Evolutionary conservation across 2,329 filamentous ascomycete species (phyloP).

Genomic region (Pestalotiopsis sp.): DNA sequence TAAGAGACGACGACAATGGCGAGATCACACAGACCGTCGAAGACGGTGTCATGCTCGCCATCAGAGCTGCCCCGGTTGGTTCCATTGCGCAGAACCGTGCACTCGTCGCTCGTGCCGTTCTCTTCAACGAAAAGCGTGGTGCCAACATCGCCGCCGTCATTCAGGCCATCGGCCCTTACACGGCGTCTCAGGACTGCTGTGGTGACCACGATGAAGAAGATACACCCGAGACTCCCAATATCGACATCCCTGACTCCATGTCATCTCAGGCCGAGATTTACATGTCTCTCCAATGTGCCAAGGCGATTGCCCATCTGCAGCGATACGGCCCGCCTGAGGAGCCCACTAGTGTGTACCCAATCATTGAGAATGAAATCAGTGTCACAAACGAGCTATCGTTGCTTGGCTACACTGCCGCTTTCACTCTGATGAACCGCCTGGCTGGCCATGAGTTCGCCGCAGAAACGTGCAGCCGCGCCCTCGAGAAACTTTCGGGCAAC

Average conservation of each 20-base stretch:
- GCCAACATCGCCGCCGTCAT: slow-evolving; percentile 59
- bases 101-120: slow-evolving; percentile 59
- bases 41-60: slow-evolving; percentile 66
- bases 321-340: slow-evolving; percentile 42
- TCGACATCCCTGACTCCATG: slow-evolving; percentile 47
- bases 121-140: slow-evolving; percentile 56
- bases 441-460: slow-evolving; percentile 48
- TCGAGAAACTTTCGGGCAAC: slow-evolving; percentile 60
- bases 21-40: slow-evolving; percentile 37
- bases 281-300: slow-evolving; percentile 61
- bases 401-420: slow-evolving; percentile 61
- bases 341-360: slow-evolving; percentile 50
- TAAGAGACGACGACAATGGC: slow-evolving; percentile 48
- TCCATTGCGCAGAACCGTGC: slow-evolving; percentile 70
- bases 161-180: slow-evolving; percentile 50
- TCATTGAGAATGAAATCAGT: slow-evolving; percentile 45
- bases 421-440: slow-evolving; percentile 59
- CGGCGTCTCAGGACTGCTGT: slow-evolving; percentile 34
- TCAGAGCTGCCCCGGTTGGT: slow-evolving; percentile 74
- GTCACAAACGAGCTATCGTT: slow-evolving; percentile 51
- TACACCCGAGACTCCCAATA: slow-evolving; percentile 39
- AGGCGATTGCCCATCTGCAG: slow-evolving; percentile 61
- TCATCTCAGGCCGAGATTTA: slow-evolving; percentile 53
- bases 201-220: slow-evolving; percentile 18
- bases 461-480: slow-evolving; percentile 46